phyloP scores from a whole-genome alignment of 2,329 filamentous ascomycete genomes.

The Lasiodiplodia hormozganensis region DNA sequence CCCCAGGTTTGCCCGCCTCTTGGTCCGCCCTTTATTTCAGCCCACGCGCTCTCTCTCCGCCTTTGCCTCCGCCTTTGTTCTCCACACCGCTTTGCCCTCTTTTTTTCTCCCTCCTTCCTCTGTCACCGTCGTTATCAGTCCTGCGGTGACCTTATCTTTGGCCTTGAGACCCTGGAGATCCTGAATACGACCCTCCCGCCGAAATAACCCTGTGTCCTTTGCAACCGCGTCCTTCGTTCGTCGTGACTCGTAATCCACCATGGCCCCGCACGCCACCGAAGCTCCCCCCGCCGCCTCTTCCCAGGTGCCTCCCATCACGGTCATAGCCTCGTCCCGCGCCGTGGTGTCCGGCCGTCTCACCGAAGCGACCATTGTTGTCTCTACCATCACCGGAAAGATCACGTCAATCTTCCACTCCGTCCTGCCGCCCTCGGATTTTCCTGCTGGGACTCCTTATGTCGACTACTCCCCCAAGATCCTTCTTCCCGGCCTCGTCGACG shows the following conservation, averaged over 20 bases:
- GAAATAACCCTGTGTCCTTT: background rate
- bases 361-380: constrained; percentile 83
- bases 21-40: background rate
- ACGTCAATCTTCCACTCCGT: constrained; percentile 75
- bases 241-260: constrained; percentile 31
- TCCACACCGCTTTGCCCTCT: constrained; percentile 36
- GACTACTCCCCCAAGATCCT: constrained; percentile 87
- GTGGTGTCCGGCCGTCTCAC: constrained; percentile 79
- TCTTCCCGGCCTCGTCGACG: constrained; percentile 91
- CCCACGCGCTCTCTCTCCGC: constrained; percentile 4
- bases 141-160: constrained; percentile 18
- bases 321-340: constrained; percentile 83
- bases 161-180: background rate
- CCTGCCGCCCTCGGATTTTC: constrained; percentile 78
- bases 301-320: constrained; percentile 62
- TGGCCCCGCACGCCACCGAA: constrained; percentile 47
- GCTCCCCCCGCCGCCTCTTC: constrained; percentile 31
- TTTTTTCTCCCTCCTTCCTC: constrained; percentile 31
- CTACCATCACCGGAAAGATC: constrained; percentile 82
- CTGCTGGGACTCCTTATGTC: constrained; percentile 73
- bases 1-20: constrained; percentile 22
- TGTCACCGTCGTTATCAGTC: constrained; percentile 6
- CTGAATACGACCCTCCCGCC: background rate
- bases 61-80: constrained; percentile 22
- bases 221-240: background rate